Conservation (phyloP, 1,139 yeast genomes). For the Spencermartinsiella ligniputridi region DNA sequence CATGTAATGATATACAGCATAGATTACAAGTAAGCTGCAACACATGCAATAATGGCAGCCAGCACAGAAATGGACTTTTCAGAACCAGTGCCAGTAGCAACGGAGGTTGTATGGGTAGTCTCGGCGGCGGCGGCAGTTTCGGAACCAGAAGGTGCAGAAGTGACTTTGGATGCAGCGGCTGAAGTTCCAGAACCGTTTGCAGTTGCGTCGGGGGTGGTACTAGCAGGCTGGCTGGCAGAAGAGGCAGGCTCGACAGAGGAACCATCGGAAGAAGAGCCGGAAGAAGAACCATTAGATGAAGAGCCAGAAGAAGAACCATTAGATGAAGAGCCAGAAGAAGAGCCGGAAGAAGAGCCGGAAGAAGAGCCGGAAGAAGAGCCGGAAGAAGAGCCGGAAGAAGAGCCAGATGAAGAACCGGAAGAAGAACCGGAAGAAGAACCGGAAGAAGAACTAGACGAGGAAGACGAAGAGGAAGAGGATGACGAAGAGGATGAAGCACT, state of each 20-base stretch:
- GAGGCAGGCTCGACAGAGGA: slow-evolving; percentile 11
- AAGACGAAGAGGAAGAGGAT: slow-evolving; percentile 10
- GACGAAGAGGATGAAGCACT: slow-evolving; percentile 8
- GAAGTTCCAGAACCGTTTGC: slow-evolving; percentile 6
- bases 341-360: slow-evolving; percentile 9
- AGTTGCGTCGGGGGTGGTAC: slow-evolving; percentile 9
- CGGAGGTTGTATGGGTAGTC: slow-evolving; percentile 3
- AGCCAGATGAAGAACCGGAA: slow-evolving; percentile 8
- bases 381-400: slow-evolving; percentile 4
- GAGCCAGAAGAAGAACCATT: slow-evolving; percentile 10
- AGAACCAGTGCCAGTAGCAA: slow-evolving; percentile 3
- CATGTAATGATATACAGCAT: background rate
- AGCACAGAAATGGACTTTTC: slow-evolving; percentile 2
- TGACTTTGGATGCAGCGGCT: slow-evolving; percentile 5
- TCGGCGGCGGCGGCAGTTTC: slow-evolving; percentile 8
- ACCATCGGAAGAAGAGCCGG: slow-evolving; percentile 8
- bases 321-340: slow-evolving; percentile 8
- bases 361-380: slow-evolving; percentile 8
- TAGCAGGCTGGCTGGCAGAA: slow-evolving; percentile 8
- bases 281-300: slow-evolving; percentile 11
- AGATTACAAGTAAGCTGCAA: slow-evolving; percentile 1
- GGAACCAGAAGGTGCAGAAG: slow-evolving; percentile 9
- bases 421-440: slow-evolving; percentile 8
- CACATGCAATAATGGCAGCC: slow-evolving; percentile 1
- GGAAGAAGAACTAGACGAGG: slow-evolving; percentile 7